Conservation (phyloP, 164 flowering plant genomes). For the Macadamia tetraphylla region DNA sequence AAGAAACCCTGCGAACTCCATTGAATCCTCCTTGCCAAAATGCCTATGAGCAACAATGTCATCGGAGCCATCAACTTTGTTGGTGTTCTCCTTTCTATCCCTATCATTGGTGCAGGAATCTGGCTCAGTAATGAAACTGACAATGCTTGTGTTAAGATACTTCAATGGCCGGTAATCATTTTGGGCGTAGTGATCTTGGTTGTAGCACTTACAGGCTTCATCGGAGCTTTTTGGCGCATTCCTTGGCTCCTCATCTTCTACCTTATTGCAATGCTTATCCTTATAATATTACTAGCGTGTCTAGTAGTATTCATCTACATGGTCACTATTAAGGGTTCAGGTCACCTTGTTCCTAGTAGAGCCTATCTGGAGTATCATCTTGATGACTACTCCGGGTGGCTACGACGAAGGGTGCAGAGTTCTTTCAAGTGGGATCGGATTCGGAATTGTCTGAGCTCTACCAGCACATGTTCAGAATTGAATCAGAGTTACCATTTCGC, state of each 20-base stretch:
- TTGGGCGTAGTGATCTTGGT: constrained; percentile 60
- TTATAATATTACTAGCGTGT: constrained; percentile 48
- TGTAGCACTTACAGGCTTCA: constrained; percentile 63
- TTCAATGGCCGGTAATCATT: constrained; percentile 92
- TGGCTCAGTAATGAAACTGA: constrained; percentile 72
- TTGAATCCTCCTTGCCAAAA: constrained; percentile 12
- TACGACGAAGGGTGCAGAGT: constrained; percentile 50
- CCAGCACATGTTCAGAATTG: constrained; percentile 55
- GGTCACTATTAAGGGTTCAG: constrained; percentile 69
- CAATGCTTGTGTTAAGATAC: constrained; percentile 70
- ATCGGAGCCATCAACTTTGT: constrained; percentile 82
- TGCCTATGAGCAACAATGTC: constrained; percentile 86
- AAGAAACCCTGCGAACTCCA: constrained; percentile 5
- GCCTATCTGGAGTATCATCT: constrained; percentile 72
- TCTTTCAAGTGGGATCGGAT: constrained; percentile 83
- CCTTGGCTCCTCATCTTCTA: constrained; percentile 60
- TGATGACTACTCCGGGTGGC: constrained; percentile 73
- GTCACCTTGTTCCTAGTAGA: constrained; percentile 69
- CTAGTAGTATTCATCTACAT: constrained; percentile 63
- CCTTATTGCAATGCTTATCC: constrained; percentile 67
- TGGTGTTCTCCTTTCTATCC: constrained; percentile 76
- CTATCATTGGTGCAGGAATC: constrained; percentile 81
- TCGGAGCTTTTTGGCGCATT: constrained; percentile 79
- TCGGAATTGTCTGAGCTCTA: constrained; percentile 54
- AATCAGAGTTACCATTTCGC: constrained; percentile 68